Evolutionary conservation across 2,329 filamentous ascomycete genomes (phyloP), one percentile per base, ranked within the genome.

Genomic region (Lojkania enalia): DNA sequence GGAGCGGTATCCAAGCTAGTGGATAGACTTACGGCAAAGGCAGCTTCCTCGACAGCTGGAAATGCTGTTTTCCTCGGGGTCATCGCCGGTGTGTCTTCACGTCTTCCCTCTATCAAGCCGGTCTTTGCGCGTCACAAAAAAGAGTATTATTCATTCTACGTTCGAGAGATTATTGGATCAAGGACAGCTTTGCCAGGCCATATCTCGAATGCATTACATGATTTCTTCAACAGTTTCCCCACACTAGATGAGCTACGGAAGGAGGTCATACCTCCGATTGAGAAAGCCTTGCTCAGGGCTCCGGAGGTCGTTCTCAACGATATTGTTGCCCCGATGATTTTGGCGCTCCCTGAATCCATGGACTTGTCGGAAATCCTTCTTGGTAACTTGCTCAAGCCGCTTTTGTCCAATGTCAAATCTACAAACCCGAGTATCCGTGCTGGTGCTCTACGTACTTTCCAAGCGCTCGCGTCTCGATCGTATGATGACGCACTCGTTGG

Each of bases 351-450:
- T 1, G 64, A 74, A 20, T 74, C 75, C 4, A 78, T 94, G 57
- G 92, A 99, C 60, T 77, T 97, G 14, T 92, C 92, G 6, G 80
- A 83, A 27, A 73, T 87, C 3, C 76, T 97, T 14, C 78, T 81
- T 40, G 76, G 78, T 19, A 87, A 87, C 49, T 77, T 99, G 25
- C 71, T 95, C 27, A 97, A 96, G 68, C 89, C 90, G 4, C 75
- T 99, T 11, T 72, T 97, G n/a, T 85, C 90, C 30, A 96, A 90
- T 64, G 78, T 91, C 68, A 96, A 95, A 70, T 97, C 94, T 1
- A 91, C 87, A 61, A 97, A 96, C 66, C 74, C 82, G 12, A 71
- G 72, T 2, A 89, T 96, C 50, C 85, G 92, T 44, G 81, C 81
- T 50, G 90, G 90, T 18, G 87, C 88, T 6, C 72, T 91, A 16